Percentiles rank a stretch among this genome's conserved stretches.
Conservation (phyloP, 1,284 basidiomycete genomes). For the Puccinia triticina region DNA sequence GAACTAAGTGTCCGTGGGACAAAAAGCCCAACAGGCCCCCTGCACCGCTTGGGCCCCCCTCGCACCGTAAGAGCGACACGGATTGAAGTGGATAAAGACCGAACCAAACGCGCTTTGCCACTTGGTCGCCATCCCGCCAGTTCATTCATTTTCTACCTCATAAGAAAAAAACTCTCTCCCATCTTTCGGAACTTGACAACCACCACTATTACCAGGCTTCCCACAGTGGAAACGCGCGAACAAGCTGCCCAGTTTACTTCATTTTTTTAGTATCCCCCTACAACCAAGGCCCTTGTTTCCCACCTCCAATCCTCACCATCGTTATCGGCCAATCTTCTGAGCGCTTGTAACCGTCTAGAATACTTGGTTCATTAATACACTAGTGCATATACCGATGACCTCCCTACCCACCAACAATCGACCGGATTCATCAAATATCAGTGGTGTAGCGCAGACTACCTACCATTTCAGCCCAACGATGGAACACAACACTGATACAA, state of each 20-base stretch:
- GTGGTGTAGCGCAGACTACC: conserved; percentile 25
- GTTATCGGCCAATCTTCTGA: conserved; percentile 1
- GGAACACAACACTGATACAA: conserved; percentile 6
- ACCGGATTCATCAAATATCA: conserved; percentile 11
- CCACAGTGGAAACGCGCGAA: not conserved
- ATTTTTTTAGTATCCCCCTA: conserved; percentile 18
- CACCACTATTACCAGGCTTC: not conserved
- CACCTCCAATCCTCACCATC: not conserved
- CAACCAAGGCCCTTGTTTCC: conserved; percentile 32
- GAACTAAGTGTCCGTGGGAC: no score
- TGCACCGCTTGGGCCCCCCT: no score
- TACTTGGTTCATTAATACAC: not conserved
- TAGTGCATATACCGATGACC: not conserved
- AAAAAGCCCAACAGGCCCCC: no score
- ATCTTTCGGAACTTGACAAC: conserved; percentile 3
- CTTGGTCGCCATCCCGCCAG: conserved; percentile 3
- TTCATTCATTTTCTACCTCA: conserved; percentile 5
- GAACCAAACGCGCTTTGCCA: not conserved
- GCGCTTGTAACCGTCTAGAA: not conserved
- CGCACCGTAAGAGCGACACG: no score
- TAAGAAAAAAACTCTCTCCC: not conserved
- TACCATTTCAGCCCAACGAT: conserved; percentile 20
- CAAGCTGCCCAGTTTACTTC: conserved; percentile 1
- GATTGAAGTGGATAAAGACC: conserved; percentile 4
- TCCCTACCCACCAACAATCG: conserved; percentile 18